Percentiles rank a stretch among this genome's conserved stretches.
Conservation (phyloP, 176 grass and related monocot genomes). For the Secale cereale region DNA sequence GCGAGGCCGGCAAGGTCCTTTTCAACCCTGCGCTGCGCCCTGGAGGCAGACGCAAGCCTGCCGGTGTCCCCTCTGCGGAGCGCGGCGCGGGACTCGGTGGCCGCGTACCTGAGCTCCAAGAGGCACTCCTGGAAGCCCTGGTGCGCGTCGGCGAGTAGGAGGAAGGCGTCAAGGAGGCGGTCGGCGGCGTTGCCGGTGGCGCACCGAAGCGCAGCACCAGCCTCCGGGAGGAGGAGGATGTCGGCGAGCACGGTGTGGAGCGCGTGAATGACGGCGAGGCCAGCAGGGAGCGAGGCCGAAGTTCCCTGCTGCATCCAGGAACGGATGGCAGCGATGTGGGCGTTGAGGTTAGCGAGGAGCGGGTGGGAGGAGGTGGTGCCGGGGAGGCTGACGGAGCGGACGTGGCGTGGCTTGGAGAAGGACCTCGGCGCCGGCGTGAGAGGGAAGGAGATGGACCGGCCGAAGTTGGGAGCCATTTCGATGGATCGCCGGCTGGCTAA, state of each 20-base stretch:
- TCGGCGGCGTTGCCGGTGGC: slow-evolving; percentile 9
- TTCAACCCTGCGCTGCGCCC: slow-evolving; percentile 26
- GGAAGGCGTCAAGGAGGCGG: slow-evolving; percentile 48
- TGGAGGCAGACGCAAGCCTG: background rate
- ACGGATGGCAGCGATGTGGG: slow-evolving; percentile 8
- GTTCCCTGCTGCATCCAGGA: slow-evolving; percentile 6
- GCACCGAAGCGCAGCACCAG: background rate
- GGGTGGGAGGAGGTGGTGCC: slow-evolving; percentile 38
- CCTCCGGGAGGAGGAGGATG: background rate
- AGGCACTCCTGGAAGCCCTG: slow-evolving; percentile 26
- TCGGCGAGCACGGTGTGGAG: slow-evolving; percentile 26
- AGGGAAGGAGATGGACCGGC: slow-evolving; percentile 46
- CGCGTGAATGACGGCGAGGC: slow-evolving; percentile 31
- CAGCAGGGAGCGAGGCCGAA: slow-evolving; percentile 11
- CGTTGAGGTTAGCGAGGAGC: slow-evolving; percentile 31
- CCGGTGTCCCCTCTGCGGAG: slow-evolving; percentile 26
- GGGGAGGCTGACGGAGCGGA: slow-evolving; percentile 42
- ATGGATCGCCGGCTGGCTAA: too few relatives aligned
- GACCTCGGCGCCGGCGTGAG: slow-evolving; percentile 31
- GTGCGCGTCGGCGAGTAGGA: slow-evolving; percentile 63
- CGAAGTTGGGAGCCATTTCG: too few relatives aligned
- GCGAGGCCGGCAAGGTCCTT: slow-evolving; percentile 31
- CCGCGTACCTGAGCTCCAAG: slow-evolving; percentile 8
- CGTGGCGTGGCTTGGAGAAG: slow-evolving; percentile 20
- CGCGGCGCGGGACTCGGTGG: slow-evolving; percentile 13